phyloP scores from a whole-genome alignment of 2,329 filamentous ascomycete species.

The Podosphaera aphanis region DNA sequence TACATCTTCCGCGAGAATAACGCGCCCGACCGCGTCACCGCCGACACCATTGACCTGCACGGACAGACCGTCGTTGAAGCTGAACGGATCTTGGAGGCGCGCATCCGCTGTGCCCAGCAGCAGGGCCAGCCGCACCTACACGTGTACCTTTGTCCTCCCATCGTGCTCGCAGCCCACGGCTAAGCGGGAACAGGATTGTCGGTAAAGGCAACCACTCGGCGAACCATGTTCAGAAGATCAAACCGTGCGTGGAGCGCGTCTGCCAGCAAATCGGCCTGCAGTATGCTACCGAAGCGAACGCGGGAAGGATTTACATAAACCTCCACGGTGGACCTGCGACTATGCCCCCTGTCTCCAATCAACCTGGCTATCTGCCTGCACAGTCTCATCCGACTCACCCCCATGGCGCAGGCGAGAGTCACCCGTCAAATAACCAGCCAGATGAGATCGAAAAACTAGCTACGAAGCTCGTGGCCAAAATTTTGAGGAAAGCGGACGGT shows the following conservation, averaged over 20 bases:
- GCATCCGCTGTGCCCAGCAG: constrained; percentile 55
- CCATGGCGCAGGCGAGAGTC: constrained; percentile 21
- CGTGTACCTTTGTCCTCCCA: constrained; percentile 26
- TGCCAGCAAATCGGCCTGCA: constrained; percentile 64
- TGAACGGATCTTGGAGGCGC: constrained; percentile 65
- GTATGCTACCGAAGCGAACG: constrained; percentile 62
- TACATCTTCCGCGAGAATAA: constrained; percentile 96
- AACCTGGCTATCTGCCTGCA: constrained; percentile 15
- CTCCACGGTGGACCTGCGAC: constrained; percentile 46
- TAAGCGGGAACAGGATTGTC: constrained; percentile 36
- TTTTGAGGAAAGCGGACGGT: constrained; percentile 14
- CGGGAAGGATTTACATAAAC: constrained; percentile 72
- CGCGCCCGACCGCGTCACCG: constrained; percentile 44
- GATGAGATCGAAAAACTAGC: constrained; percentile 16
- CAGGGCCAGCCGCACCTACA: constrained; percentile 64
- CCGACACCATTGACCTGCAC: constrained; percentile 81
- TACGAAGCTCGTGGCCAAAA: constrained; percentile 13
- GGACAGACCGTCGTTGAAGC: constrained; percentile 90
- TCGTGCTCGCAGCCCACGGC: background rate
- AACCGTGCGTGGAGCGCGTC: constrained; percentile 75
- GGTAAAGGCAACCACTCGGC: constrained; percentile 79
- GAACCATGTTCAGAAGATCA: constrained; percentile 75
- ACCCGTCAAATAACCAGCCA: constrained; percentile 14
- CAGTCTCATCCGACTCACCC: constrained; percentile 14
- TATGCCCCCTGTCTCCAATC: constrained; percentile 22